Conservation (phyloP, 345 rosid species). For the Excoecaria agallocha region DNA sequence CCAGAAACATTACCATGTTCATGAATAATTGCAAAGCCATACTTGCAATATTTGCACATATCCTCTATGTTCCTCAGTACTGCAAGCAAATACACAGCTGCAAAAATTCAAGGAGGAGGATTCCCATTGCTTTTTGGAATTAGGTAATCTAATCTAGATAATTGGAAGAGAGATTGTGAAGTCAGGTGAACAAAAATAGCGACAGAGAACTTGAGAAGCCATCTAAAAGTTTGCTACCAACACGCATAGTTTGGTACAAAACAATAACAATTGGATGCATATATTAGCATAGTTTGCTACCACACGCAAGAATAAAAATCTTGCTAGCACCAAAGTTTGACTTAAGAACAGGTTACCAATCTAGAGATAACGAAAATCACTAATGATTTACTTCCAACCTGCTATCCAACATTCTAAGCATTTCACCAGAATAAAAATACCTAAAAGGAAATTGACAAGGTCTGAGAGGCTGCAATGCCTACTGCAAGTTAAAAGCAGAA, state of each 20-base stretch:
- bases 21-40: not conserved
- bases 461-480: not conserved
- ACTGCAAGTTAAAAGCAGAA: not conserved
- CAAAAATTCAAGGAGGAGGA: not conserved
- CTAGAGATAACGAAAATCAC: not conserved
- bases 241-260: not conserved
- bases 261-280: not conserved
- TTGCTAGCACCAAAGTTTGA: not conserved
- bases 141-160: not conserved
- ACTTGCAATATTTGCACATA: not conserved
- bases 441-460: not conserved
- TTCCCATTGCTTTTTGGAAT: not conserved
- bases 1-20: not conserved
- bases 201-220: not conserved
- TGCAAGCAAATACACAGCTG: not conserved
- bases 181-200: not conserved
- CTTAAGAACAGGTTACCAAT: not conserved
- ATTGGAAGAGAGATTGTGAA: not conserved
- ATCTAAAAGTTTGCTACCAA: not conserved
- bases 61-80: not conserved
- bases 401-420: not conserved
- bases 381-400: not conserved
- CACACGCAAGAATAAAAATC: not conserved
- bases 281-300: not conserved
- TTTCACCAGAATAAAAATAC: not conserved